These are phyloP conservation scores for Colletotrichum destructivum DNA, from an alignment of 2,329 filamentous ascomycete genomes.

Conservation along the genomic window DNA sequence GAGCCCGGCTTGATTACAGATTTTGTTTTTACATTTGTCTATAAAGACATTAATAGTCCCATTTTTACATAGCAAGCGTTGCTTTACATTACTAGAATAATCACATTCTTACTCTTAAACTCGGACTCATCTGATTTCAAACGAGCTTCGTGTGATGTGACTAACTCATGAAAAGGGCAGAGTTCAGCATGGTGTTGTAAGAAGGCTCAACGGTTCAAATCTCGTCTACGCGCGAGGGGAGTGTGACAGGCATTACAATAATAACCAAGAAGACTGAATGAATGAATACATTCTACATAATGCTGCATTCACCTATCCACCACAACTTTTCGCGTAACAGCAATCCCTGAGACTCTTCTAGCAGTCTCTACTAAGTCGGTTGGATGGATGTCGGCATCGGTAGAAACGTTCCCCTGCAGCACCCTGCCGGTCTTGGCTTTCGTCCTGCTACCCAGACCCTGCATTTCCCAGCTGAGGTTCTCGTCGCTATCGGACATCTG, in stretches of 20 bases:
- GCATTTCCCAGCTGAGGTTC: slow-evolving; percentile 43
- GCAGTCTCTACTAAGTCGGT: not conserved
- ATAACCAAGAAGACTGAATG: too few species aligned
- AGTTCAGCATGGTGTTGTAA: too few species aligned
- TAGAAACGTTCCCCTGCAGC: not conserved
- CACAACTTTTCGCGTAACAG: not conserved
- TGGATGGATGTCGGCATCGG: not conserved
- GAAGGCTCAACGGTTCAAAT: too few species aligned
- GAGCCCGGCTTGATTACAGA: not conserved
- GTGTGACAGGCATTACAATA: too few species aligned
- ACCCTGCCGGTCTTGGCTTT: not conserved
- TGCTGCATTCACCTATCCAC: slow-evolving; percentile 5
- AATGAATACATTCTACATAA: too few species aligned
- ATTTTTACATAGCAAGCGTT: slow-evolving; percentile 32
- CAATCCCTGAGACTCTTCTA: not conserved
- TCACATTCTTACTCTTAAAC: too few species aligned
- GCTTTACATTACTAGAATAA: not conserved
- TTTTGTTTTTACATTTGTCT: too few species aligned
- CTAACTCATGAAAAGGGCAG: too few species aligned
- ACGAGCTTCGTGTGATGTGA: too few species aligned
- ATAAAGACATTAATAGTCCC: slow-evolving; percentile 14
- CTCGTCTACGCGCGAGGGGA: too few species aligned
- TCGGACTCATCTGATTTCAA: too few species aligned
- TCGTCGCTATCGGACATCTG: slow-evolving; percentile 45
- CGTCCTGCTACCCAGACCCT: not conserved